Conservation (phyloP, 768 basidiomycete species). For the Amanita subjunquillea region DNA sequence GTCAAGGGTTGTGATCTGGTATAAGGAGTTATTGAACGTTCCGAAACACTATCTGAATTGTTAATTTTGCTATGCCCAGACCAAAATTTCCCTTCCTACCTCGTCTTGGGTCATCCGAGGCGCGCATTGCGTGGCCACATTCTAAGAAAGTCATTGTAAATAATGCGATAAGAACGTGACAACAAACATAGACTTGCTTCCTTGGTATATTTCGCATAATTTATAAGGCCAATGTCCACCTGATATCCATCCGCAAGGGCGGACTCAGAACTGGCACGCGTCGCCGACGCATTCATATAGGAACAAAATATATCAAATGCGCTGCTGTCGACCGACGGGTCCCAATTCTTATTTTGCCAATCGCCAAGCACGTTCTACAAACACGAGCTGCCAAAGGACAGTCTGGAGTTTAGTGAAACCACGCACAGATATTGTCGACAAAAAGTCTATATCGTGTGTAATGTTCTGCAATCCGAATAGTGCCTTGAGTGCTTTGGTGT, state of each 20-base stretch:
- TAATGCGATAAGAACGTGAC: neutral
- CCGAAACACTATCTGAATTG: slow-evolving; percentile 65
- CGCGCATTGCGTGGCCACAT: neutral
- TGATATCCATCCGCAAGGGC: slow-evolving; percentile 34
- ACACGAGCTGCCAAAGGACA: slow-evolving; percentile 1
- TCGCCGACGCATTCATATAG: slow-evolving; percentile 36
- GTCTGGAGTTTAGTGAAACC: slow-evolving; percentile 1
- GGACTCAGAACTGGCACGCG: slow-evolving; percentile 21
- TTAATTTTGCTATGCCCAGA: neutral
- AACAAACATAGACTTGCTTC: slow-evolving; percentile 28
- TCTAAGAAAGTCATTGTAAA: neutral
- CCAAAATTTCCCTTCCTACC: slow-evolving; percentile 18
- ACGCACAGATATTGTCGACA: slow-evolving; percentile 49
- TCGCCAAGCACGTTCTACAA: slow-evolving; percentile 45
- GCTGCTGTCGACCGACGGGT: slow-evolving; percentile 54
- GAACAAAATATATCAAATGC: slow-evolving; percentile 63
- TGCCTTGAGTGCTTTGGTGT: slow-evolving; percentile 48
- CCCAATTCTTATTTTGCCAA: slow-evolving; percentile 89
- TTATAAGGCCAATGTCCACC: slow-evolving; percentile 51
- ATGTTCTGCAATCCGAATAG: slow-evolving; percentile 69
- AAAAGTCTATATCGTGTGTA: slow-evolving; percentile 72
- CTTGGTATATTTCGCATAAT: slow-evolving; percentile 73
- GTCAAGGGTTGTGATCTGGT: slow-evolving; percentile 46
- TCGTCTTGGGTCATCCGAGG: slow-evolving; percentile 31
- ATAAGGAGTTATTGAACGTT: slow-evolving; percentile 61